A percentile compares a stretch with the other conserved stretches of the same genome.
Conservation (phyloP, 192 early-diverging fungal genomes). For the Coemansia sp. region DNA sequence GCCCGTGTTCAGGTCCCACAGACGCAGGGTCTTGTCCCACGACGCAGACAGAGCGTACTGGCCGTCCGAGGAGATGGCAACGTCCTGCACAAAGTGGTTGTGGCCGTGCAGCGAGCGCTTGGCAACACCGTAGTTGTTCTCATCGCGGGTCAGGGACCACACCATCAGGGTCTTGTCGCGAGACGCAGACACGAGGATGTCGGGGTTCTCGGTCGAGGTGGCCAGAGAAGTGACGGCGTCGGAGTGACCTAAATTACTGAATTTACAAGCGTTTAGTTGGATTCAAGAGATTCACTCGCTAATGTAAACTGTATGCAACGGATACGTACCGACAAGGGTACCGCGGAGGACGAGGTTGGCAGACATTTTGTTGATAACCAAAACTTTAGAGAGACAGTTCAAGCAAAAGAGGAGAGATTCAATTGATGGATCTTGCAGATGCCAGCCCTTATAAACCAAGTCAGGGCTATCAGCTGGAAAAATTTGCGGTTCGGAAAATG, state of each 20-base stretch:
- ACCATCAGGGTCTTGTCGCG: constrained; percentile 99
- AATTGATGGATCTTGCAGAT: neutral
- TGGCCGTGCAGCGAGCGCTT: constrained; percentile 91
- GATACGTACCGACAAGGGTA: constrained; percentile 54
- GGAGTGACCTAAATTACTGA: constrained; percentile 64
- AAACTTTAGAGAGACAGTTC: neutral
- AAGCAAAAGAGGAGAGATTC: constrained; percentile 17
- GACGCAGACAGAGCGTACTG: constrained; percentile 98
- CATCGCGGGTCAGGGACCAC: constrained; percentile 95
- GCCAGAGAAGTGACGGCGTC: constrained; percentile 96
- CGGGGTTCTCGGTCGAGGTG: constrained; percentile 93
- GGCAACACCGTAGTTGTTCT: constrained; percentile 87
- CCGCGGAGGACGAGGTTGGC: constrained; percentile 56
- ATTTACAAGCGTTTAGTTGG: neutral
- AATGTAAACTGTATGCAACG: neutral
- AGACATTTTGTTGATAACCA: constrained; percentile 34
- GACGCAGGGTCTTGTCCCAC: constrained; percentile 99
- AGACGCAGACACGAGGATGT: constrained; percentile 96
- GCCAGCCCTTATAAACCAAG: neutral
- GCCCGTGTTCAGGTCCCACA: constrained; percentile 98
- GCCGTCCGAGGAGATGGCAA: constrained; percentile 98
- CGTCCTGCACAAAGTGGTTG: constrained; percentile 99
- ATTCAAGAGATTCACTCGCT: neutral
- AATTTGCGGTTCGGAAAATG: constrained; percentile 45
- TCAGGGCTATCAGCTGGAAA: constrained; percentile 20